phyloP scores from a whole-genome alignment of 441 rosid genomes.

The Theobroma grandiflorum region DNA sequence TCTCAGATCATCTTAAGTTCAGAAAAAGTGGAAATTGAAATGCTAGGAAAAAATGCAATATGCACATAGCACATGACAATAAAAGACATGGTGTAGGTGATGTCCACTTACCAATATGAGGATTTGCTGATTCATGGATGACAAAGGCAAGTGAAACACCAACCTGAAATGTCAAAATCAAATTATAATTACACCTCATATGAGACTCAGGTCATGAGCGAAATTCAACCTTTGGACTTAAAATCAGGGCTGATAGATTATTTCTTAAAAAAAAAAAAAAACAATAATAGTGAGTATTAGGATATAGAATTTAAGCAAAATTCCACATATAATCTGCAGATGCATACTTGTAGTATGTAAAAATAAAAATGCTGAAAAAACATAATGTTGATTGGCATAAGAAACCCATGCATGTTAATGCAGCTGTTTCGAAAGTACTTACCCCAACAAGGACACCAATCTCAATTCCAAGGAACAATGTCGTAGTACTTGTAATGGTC shows the following conservation, averaged over 20 bases:
- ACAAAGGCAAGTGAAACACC: conserved; percentile 96
- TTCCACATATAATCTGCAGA: neutral
- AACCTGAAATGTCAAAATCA: conserved; percentile 61
- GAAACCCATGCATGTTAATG: neutral
- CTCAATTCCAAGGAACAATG: conserved; percentile 95
- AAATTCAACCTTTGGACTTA: neutral
- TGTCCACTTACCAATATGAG: conserved; percentile 82
- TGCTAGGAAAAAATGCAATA: neutral
- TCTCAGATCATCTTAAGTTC: no score
- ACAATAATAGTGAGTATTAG: neutral
- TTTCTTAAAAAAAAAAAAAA: neutral
- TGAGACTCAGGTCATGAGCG: conserved; percentile 4
- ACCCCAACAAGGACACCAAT: conserved; percentile 98
- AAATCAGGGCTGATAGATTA: neutral
- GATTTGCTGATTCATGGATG: conserved; percentile 98
- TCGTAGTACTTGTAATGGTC: conserved; percentile 78
- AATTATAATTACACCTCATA: conserved; percentile 20
- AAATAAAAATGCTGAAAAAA: neutral
- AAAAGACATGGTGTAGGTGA: neutral
- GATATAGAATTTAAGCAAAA: neutral
- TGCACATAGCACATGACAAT: neutral
- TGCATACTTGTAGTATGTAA: neutral
- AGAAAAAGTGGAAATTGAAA: neutral
- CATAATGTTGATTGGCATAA: neutral
- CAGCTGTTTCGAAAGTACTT: conserved; percentile 39